Evolutionary conservation across 345 rosid genomes (phyloP).

Genomic region (Ceriops decandra): DNA sequence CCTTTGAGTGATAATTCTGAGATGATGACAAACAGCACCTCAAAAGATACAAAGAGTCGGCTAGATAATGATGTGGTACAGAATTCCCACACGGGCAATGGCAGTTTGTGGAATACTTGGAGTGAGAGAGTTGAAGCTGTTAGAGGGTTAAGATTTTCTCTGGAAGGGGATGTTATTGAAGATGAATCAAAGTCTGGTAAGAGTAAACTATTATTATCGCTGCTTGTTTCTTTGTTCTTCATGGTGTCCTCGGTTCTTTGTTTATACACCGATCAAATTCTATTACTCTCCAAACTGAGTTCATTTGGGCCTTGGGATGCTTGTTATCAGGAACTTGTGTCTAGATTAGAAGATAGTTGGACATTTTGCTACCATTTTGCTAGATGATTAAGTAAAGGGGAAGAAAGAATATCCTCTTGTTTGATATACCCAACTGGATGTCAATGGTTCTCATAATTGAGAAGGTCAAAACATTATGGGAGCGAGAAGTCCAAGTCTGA

Average conservation of each 20-base stretch:
- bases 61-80: conserved; percentile 25
- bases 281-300: too few relatives aligned
- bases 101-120: conserved; percentile 71
- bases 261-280: not conserved
- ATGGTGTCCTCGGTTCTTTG: not conserved
- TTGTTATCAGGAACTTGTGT: not conserved
- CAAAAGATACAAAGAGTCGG: conserved; percentile 26
- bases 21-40: conserved; percentile 20
- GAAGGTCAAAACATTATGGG: not conserved
- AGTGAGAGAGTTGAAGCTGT: conserved; percentile 78
- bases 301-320: not conserved
- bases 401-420: not conserved
- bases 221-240: not conserved
- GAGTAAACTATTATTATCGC: conserved; percentile 17
- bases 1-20: conserved; percentile 18
- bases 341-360: not conserved
- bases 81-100: conserved; percentile 26
- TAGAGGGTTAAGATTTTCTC: conserved; percentile 68
- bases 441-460: not conserved
- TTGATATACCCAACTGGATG: not conserved
- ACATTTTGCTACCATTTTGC: not conserved
- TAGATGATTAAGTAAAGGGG: not conserved
- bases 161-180: conserved; percentile 57
- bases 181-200: conserved; percentile 47
- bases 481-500: not conserved